Conservation (phyloP, 352 stramenopile genomes). For the Phytopythium delawarense region DNA sequence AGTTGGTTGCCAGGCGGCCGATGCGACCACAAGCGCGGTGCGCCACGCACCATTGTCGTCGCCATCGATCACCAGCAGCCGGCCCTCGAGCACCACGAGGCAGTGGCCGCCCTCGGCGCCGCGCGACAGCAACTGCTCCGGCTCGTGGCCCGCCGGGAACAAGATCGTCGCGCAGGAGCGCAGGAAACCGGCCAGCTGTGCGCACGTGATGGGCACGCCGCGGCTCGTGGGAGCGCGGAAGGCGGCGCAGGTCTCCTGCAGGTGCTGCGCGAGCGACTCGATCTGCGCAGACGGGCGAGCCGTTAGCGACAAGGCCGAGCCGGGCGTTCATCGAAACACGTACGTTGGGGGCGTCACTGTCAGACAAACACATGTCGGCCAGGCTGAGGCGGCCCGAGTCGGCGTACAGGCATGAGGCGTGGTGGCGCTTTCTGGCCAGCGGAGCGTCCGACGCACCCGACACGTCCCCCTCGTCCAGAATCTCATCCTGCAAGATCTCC, state of each 20-base stretch:
- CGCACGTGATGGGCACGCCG: conserved; percentile 19
- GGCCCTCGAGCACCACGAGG: conserved; percentile 33
- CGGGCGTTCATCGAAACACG: neutral
- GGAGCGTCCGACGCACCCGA: conserved; percentile 19
- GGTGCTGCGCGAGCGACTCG: conserved; percentile 21
- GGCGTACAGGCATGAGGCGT: conserved; percentile 42
- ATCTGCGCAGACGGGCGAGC: conserved; percentile 16
- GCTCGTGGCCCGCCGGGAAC: conserved; percentile 8
- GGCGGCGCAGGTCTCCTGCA: conserved; percentile 28
- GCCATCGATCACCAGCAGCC: conserved; percentile 22
- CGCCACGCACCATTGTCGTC: conserved; percentile 16
- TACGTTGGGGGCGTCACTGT: conserved; percentile 28
- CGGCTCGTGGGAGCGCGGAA: conserved; percentile 27
- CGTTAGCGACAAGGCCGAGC: neutral
- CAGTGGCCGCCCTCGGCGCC: conserved; percentile 8
- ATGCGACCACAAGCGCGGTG: neutral
- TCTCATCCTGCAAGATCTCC: conserved; percentile 95
- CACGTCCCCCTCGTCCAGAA: conserved; percentile 95
- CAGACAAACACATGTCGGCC: conserved; percentile 32
- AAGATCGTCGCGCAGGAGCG: conserved; percentile 25
- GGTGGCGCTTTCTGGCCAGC: conserved; percentile 42
- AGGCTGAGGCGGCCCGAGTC: conserved; percentile 40
- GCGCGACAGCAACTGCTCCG: neutral
- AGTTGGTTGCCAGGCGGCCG: neutral
- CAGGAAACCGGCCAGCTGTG: conserved; percentile 24